phyloP scores from a whole-genome alignment of 2,329 filamentous ascomycete genomes.

The Ophiobolus disseminans region DNA sequence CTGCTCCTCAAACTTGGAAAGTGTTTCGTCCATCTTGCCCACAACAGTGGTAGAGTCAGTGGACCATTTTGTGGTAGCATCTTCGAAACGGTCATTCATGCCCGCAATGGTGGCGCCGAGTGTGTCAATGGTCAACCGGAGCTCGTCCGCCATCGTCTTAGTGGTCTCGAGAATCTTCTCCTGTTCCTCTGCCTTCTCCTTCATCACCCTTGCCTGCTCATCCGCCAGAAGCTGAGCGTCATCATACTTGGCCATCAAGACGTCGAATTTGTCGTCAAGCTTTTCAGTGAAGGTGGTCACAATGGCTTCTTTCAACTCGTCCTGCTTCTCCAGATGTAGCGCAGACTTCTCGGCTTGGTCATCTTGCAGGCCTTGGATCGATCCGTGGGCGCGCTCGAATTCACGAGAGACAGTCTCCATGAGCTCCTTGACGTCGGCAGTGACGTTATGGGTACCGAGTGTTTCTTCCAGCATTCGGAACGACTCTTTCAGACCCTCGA shows the following conservation, averaged over 20 bases:
- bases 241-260: constrained; percentile 86
- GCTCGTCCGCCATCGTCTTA: constrained; percentile 83
- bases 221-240: constrained; percentile 79
- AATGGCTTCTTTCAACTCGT: constrained; percentile 63
- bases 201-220: constrained; percentile 74
- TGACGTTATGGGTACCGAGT: constrained; percentile 58
- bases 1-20: constrained; percentile 75
- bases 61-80: constrained; percentile 84
- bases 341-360: constrained; percentile 71
- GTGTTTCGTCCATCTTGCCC: constrained; percentile 79
- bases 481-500: constrained; percentile 64
- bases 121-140: constrained; percentile 84
- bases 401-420: constrained; percentile 79
- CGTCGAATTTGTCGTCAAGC: constrained; percentile 79
- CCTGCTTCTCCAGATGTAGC: constrained; percentile 64
- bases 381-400: constrained; percentile 83
- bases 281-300: constrained; percentile 62
- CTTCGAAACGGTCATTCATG: constrained; percentile 69
- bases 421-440: constrained; percentile 63
- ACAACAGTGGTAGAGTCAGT: constrained; percentile 89
- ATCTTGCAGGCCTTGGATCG: constrained; percentile 81
- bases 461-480: constrained; percentile 75
- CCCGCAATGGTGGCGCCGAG: constrained; percentile 69
- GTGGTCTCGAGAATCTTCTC: constrained; percentile 76
- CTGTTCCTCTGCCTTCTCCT: constrained; percentile 75